These are phyloP conservation scores for Trametes sanguinea DNA, from an alignment of 768 basidiomycete genomes.

Conservation along the genomic window DNA sequence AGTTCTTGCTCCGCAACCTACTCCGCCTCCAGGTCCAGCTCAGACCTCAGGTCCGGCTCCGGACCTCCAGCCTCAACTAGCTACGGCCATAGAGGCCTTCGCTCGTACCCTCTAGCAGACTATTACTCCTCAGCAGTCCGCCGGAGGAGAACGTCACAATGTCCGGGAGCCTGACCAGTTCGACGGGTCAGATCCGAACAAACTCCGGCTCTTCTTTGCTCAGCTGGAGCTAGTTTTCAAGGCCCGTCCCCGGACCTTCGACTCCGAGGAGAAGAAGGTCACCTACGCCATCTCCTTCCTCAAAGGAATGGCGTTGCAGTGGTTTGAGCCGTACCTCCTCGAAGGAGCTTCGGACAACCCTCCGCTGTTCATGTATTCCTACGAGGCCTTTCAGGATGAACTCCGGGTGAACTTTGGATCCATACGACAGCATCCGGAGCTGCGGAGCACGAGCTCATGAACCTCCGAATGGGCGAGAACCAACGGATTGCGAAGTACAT, in stretches of 20 bases:
- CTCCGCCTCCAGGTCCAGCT: no score
- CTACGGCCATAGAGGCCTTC: no score
- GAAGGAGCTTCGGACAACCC: no score
- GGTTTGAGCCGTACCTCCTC: background rate
- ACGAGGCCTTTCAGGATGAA: background rate
- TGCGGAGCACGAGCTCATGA: slow-evolving; percentile 2
- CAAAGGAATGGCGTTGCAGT: background rate
- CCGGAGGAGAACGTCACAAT: slow-evolving; percentile 1
- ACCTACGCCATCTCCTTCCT: slow-evolving; percentile 9
- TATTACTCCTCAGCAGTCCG: no score
- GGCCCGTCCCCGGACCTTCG: background rate
- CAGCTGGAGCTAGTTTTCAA: background rate
- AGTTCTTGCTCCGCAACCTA: no score
- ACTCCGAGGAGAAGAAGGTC: slow-evolving; percentile 8
- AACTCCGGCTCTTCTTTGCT: background rate
- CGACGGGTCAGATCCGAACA: slow-evolving; percentile 1
- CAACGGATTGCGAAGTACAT: slow-evolving; percentile 4
- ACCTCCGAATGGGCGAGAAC: background rate
- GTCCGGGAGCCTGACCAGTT: slow-evolving; percentile 17
- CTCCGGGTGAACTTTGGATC: background rate
- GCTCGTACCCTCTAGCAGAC: no score
- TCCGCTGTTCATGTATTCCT: background rate
- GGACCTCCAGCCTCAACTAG: no score
- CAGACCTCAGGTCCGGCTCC: no score
- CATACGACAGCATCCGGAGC: background rate